Evolutionary conservation across 2,329 filamentous ascomycete species (phyloP), one percentile per base, ranked within the genome.

Genomic region (Fusarium mundagurra): DNA sequence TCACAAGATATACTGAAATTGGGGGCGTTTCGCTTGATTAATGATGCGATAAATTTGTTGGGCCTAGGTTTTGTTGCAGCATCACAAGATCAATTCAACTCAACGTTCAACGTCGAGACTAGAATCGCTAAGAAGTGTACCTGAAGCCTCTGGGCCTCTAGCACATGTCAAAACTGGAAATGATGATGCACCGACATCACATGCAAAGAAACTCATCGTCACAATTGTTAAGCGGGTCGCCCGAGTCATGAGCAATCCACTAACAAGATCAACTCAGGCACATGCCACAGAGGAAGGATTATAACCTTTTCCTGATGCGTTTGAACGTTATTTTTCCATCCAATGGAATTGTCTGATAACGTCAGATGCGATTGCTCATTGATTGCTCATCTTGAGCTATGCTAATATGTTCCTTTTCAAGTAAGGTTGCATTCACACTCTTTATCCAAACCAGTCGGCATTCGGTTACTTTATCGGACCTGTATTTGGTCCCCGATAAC

Each of bases 121-220:
- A 70, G 61, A 57, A 27, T 43, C 41, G 44, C 53, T 45, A 64
- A 44, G 44, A 66, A 43, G 38, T 65, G 71, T 75, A 58, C 64
- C 72, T 72, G 63, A 75, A 64, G 67, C 60, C 64, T 34, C 17
- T 24, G 48, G 29, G 48, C 63, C 41, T 54, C 69, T 68, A 78
- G 77, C 77, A 78, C 77, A 76, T 78, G 77, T 78, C 77, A 78
- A 67, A 77, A 61, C 73, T 64, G 72, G 74, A 62, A 66, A 75
- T 69, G 74, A 65, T 69, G 64, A 70, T 70, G 67, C 55, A 65
- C 51, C 58, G 31, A 65, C 67, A 70, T 78, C 76, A 78, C 76
- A 78, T 78, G 76, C 73, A 69, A 78, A 74, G 61, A 60, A 29
- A 44, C 44, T 39, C 29, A 43, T 59, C 31, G 72, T 75, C 58